Conservation (phyloP, 1,284 basidiomycete species). For the Ceratobasidium sp. region DNA sequence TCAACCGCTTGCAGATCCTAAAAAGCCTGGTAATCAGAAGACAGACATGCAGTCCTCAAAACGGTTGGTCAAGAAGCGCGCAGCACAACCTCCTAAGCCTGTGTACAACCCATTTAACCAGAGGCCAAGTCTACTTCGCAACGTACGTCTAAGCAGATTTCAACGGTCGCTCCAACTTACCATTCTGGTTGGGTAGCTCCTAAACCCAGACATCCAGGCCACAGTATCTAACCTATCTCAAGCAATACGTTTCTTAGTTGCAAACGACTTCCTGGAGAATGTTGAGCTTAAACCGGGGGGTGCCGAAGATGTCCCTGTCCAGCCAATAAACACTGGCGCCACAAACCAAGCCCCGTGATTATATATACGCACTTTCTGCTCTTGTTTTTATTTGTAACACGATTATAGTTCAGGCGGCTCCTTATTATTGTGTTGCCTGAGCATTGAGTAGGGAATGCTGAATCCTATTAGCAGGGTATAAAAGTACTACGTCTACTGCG, state of each 20-base stretch:
- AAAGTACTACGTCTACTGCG: conserved; percentile 7
- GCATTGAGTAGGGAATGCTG: not conserved
- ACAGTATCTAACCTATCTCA: conserved; percentile 94
- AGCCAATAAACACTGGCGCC: conserved; percentile 59
- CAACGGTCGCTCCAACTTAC: conserved; percentile 15
- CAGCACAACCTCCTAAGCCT: conserved; percentile 20
- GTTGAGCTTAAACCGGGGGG: conserved; percentile 88
- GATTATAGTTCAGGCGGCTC: not conserved
- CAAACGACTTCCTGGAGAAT: conserved; percentile 86
- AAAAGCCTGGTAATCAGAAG: conserved; percentile 4
- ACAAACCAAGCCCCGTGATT: not conserved
- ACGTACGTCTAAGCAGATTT: conserved; percentile 62
- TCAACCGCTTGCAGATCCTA: not conserved
- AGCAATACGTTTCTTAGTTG: conserved; percentile 90
- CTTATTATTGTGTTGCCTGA: too few relatives aligned
- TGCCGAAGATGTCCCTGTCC: conserved; percentile 72
- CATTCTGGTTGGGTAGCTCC: conserved; percentile 62
- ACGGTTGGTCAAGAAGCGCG: conserved; percentile 12
- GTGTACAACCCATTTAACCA: conserved; percentile 41
- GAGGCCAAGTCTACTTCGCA: conserved; percentile 79
- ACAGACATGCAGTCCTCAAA: conserved; percentile 1
- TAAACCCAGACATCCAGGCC: conserved; percentile 87
- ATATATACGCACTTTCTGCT: not conserved
- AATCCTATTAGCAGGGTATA: conserved; percentile 3
- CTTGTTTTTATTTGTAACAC: too few relatives aligned